Evolutionary conservation across 768 basidiomycete species (phyloP).

Genomic region (Termitomyces sp.): DNA sequence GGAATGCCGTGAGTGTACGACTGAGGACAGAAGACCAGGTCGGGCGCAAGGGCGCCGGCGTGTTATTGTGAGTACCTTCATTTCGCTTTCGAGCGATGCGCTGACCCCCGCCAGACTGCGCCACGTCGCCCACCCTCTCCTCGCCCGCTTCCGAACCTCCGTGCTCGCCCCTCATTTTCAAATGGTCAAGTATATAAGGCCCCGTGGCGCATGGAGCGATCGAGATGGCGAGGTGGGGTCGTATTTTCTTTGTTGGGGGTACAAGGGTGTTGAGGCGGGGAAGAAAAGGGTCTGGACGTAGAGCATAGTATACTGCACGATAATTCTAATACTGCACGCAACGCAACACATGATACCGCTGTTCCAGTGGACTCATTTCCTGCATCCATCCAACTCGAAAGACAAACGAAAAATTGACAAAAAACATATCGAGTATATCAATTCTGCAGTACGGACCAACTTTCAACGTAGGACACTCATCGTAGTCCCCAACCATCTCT

Average conservation of each 20-base stretch:
- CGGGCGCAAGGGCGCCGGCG: slow-evolving; percentile 42
- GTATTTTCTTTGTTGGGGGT: slow-evolving; percentile 8
- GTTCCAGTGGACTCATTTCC: background rate
- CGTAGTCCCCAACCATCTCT: slow-evolving; percentile 21
- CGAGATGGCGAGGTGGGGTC: background rate
- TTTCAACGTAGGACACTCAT: background rate
- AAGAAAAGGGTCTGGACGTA: background rate
- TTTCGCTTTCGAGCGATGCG: background rate
- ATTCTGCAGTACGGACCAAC: background rate
- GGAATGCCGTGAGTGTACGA: slow-evolving; percentile 57
- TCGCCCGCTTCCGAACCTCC: slow-evolving; percentile 55
- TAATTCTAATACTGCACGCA: background rate
- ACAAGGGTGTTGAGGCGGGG: background rate
- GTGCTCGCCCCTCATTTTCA: slow-evolving; percentile 61
- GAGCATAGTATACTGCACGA: background rate
- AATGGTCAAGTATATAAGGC: slow-evolving; percentile 56
- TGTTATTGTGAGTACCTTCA: slow-evolving; percentile 49
- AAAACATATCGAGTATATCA: background rate
- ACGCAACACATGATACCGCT: too few relatives aligned
- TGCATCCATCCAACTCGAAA: background rate
- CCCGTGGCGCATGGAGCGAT: background rate
- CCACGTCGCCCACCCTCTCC: slow-evolving; percentile 73
- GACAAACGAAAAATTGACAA: background rate
- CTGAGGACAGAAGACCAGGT: slow-evolving; percentile 44
- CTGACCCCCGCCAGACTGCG: slow-evolving; percentile 56